Conservation (phyloP, 2,329 filamentous ascomycete species). For the Stemphylium lycopersici region DNA sequence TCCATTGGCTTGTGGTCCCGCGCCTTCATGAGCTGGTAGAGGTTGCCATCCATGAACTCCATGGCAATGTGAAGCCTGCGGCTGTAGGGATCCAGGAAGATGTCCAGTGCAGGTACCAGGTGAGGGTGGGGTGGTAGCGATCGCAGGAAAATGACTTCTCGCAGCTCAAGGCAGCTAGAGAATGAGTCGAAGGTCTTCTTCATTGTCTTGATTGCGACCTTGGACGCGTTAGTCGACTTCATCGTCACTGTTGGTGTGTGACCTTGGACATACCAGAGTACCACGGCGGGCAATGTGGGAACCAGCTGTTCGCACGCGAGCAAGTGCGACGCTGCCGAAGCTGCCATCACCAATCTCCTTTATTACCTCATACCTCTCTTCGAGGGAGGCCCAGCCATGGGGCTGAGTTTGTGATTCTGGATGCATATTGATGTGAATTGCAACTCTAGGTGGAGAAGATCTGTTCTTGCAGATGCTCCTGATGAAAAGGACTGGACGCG, state of each 20-base stretch:
- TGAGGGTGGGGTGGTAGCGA: conserved; percentile 87
- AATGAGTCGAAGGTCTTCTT: conserved; percentile 99
- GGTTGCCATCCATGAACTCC: conserved; percentile 99
- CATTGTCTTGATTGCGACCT: conserved; percentile 99
- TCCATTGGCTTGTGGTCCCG: conserved; percentile 94
- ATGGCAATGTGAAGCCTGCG: conserved; percentile 98
- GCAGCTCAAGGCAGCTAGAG: conserved; percentile 84
- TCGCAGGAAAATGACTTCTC: conserved; percentile 95
- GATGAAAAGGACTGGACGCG: conserved; percentile 20
- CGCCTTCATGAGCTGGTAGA: conserved; percentile 99
- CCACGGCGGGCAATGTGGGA: conserved; percentile 86
- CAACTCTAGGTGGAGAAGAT: conserved; percentile 18
- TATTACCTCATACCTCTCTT: conserved; percentile 94
- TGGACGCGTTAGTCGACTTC: conserved; percentile 29
- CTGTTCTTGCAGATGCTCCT: conserved; percentile 12
- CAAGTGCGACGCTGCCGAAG: conserved; percentile 93
- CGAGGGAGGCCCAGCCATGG: conserved; percentile 72
- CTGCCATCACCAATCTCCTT: conserved; percentile 99
- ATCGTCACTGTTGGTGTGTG: conserved; percentile 9
- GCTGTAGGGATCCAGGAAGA: conserved; percentile 94
- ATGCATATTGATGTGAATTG: conserved; percentile 64
- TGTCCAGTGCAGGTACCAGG: conserved; percentile 95
- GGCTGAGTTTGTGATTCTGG: conserved; percentile 75
- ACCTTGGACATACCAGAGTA: conserved; percentile 75
- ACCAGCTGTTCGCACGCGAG: conserved; percentile 88